Conservation (phyloP, 31 red algal species). For the Asparagopsis taxiformis region DNA sequence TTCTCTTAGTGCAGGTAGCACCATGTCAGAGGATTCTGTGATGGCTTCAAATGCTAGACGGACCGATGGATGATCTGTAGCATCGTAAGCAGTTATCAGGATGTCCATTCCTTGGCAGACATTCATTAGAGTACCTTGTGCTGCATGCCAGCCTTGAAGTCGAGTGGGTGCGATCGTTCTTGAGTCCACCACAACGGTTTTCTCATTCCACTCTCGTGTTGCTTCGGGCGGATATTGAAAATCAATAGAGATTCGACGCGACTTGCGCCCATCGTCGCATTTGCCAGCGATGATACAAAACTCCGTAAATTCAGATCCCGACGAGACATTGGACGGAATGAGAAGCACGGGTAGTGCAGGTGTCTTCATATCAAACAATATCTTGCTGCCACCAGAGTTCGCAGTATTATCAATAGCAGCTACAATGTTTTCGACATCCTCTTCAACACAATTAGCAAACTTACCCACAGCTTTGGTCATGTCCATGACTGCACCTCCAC, state of each 20-base stretch:
- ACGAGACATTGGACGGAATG: constrained; percentile 26
- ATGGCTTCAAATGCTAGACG: constrained; percentile 20
- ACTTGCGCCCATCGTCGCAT: neutral
- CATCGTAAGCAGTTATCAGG: constrained; percentile 22
- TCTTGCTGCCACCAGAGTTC: neutral
- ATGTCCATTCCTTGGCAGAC: constrained; percentile 27
- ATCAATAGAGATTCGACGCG: constrained; percentile 30
- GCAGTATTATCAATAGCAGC: constrained; percentile 31
- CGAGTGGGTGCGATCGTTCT: constrained; percentile 23
- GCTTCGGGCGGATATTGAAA: constrained; percentile 21
- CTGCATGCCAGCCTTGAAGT: constrained; percentile 14
- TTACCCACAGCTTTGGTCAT: constrained; percentile 43
- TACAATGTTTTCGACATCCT: constrained; percentile 28
- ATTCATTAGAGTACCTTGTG: constrained; percentile 45
- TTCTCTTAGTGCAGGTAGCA: constrained; percentile 29
- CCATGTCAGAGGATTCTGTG: constrained; percentile 18
- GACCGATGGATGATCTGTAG: constrained; percentile 9
- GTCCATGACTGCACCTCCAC: constrained; percentile 70
- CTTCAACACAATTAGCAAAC: constrained; percentile 20
- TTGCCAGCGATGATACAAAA: constrained; percentile 32
- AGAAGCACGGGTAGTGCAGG: constrained; percentile 25
- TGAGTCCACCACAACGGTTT: constrained; percentile 38
- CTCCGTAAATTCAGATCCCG: constrained; percentile 46
- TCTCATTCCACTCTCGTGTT: constrained; percentile 13
- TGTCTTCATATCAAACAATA: constrained; percentile 9